Base-by-base conservation (phyloP, 2,329 filamentous ascomycete species). In the Alternaria sp. region DNA sequence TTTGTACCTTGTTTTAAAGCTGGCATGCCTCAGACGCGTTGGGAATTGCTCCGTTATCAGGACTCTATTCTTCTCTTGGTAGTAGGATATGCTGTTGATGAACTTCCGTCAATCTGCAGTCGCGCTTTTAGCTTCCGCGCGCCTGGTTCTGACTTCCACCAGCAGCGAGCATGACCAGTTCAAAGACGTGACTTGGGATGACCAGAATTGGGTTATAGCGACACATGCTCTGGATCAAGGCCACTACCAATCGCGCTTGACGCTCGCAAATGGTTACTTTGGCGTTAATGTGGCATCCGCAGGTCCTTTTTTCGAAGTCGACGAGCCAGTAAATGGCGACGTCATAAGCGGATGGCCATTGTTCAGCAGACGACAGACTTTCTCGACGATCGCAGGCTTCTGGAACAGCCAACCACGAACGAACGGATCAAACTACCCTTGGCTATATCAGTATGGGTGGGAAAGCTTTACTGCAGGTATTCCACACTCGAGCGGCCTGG, bases 381-480 rank as follows among this genome's bases (percentile, higher is more conserved):
- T 91, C 71, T 87, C 87, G 2, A 91, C 89, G 0, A 85, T 92
- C 28, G 84, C 87, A 5, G 89, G 89, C 1, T 91, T 91, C 70
- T 91, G 84, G 73, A 84, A 90, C 62, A 81, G 81, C 3, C 87
- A 91, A 70, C 81, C 83, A 3, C 83, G 81, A 30, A 86, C 84
- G 0, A 87, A 86, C 44, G 83, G 84, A 0, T 85, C 85, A 7
- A 91, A 91, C 66, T 91, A 89, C 66, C 83, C 83, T 0, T 91
- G 90, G 89, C 75, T 92, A 43, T 83, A 86, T 57, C 86, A 91
- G 65, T 89, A 90, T 76, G 89, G 89, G 7, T 86, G 86, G 58
- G 90, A 93, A 69, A 90, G 86, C 66, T 88, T 90, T 51, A 90
- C 92, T 63, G 86, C 85, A 52, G 90, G 90, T 24, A 84, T 93